Evolutionary conservation across 2,329 filamentous ascomycete species (phyloP), one percentile per base, ranked within the genome.

Genomic region (Cryphonectria radicalis): DNA sequence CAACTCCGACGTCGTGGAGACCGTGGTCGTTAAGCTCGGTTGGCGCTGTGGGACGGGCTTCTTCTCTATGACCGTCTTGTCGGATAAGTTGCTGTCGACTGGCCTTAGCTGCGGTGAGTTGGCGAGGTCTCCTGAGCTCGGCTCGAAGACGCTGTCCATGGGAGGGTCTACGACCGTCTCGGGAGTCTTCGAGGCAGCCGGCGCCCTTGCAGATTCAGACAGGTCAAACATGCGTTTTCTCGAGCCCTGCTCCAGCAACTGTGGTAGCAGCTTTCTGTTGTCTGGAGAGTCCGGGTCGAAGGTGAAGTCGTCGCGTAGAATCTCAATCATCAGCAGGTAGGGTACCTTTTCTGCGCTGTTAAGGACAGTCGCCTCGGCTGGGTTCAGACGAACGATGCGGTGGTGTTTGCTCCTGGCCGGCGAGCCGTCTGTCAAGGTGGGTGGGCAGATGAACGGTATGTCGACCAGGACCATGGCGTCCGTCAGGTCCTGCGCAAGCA

Each of bases 331-430:
- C 40, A 96, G 85, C 66, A 96, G 81, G 80, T 94, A 96, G 0
- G 93, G 93, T 62, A 96, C 93, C 78, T 94, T 92, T 79, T 96
- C 93, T 5, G 93, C 93, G 78, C 93, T 96, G 80, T 96, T 96
- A 67, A 96, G 82, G 69, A 95, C 93, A 0, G 93, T 95, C 7
- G 93, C 91, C 80, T 96, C 93, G 1, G 92, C 92, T 8, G 93
- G 93, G 77, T 95, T 96, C 66, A 96, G 85, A 53, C 93, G 89
- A 63, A 96, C 93, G 72, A 96, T 94, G 50, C 93, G 89, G 78
- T 96, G 93, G 79, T 96, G 93, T 69, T 88, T 89, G 77, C 93
- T 95, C 77, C 89, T 90, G 37, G 91, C 89, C 2, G 92, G 89
- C n/a, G 89, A 87, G 32, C 93, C 92, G 80, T 93, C 88, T 14